Evolutionary conservation across 257 asterid species (phyloP).

Genomic region (Rauvolfia tetraphylla): DNA sequence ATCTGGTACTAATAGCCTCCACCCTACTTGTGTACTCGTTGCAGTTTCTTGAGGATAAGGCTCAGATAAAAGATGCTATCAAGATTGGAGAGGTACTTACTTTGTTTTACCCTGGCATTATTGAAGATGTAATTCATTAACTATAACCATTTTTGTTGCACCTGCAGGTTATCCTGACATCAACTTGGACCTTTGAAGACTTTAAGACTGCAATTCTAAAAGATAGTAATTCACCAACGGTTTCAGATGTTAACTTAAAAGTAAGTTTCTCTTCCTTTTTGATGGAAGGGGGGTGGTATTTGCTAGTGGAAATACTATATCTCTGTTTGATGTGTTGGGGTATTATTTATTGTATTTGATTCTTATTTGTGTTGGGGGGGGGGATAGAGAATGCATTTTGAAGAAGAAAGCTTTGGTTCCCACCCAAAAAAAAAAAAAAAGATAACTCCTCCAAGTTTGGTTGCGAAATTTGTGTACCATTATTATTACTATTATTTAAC

Average conservation of each 20-base stretch:
- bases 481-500: background rate
- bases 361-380: background rate
- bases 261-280: conserved; percentile 30
- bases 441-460: background rate
- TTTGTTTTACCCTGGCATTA: conserved; percentile 22
- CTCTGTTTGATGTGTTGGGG: background rate
- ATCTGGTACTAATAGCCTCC: background rate
- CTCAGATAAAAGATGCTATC: conserved; percentile 61
- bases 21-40: conserved; percentile 19
- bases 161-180: conserved; percentile 55
- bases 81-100: conserved; percentile 57
- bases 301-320: background rate
- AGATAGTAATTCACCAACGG: conserved; percentile 35
- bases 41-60: conserved; percentile 88
- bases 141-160: conserved; percentile 10
- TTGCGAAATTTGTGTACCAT: background rate
- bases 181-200: conserved; percentile 67
- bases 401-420: background rate
- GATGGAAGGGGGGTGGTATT: background rate
- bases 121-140: conserved; percentile 3
- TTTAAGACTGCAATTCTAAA: conserved; percentile 52
- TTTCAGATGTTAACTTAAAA: conserved; percentile 69
- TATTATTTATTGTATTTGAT: background rate
- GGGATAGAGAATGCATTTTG: background rate
- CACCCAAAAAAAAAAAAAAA: too few species aligned